Percentiles rank a stretch among this genome's conserved stretches.
Evolutionary conservation across 495 filamentous ascomycete genomes (phyloP).

Genomic region (Neurospora hispaniola): DNA sequence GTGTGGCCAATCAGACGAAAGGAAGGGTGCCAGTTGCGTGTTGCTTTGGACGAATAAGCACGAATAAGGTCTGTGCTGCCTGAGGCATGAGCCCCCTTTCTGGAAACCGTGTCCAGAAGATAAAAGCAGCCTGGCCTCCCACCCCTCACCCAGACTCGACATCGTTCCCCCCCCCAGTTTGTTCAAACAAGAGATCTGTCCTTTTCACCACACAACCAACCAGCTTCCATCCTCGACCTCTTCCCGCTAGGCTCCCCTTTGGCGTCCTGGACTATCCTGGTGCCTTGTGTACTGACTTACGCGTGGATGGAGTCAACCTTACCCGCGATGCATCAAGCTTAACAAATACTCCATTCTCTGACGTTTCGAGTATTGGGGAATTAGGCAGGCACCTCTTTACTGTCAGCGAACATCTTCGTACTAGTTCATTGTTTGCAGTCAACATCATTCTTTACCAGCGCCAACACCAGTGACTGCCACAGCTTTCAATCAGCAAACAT

Average conservation of each 20-base stretch:
- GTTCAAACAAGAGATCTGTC: slow-evolving; percentile 20
- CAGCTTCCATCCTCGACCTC: neutral
- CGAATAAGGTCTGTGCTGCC: slow-evolving; percentile 8
- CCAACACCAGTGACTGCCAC: neutral
- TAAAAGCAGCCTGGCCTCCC: slow-evolving; percentile 23
- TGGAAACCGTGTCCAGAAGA: slow-evolving; percentile 23
- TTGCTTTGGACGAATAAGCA: neutral
- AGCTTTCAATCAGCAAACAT: slow-evolving; percentile 2
- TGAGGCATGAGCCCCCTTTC: slow-evolving; percentile 18
- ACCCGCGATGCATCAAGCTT: slow-evolving; percentile 16
- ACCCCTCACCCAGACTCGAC: slow-evolving; percentile 7
- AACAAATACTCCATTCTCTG: slow-evolving; percentile 7
- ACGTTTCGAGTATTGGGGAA: slow-evolving; percentile 34
- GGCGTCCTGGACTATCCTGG: neutral
- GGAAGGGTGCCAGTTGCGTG: neutral
- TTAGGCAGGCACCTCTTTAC: slow-evolving; percentile 34
- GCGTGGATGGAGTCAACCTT: slow-evolving; percentile 13
- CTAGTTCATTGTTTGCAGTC: slow-evolving; percentile 6
- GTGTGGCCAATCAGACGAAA: slow-evolving; percentile 16
- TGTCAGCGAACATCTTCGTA: slow-evolving; percentile 3
- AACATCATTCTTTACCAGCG: neutral
- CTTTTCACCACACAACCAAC: slow-evolving; percentile 18
- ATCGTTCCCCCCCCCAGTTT: slow-evolving; percentile 3
- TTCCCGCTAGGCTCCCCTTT: neutral
- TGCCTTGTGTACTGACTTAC: slow-evolving; percentile 6